Percentiles rank a stretch among this genome's conserved stretches.
phyloP scores from a whole-genome alignment of 139 green algal species.

The Chlamydomonas sp. region DNA sequence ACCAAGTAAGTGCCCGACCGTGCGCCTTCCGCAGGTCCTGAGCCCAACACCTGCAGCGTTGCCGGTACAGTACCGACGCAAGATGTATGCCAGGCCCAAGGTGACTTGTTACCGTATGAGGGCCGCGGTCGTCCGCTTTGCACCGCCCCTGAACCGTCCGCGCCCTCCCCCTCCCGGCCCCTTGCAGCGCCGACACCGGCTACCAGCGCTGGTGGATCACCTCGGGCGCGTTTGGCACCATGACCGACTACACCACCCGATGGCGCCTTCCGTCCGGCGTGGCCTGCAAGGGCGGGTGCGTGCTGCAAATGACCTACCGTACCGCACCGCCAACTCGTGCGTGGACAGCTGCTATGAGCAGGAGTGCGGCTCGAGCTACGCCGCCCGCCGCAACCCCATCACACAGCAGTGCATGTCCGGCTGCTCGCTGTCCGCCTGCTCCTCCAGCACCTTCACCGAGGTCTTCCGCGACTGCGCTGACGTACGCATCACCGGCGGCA shows the following conservation, averaged over 20 bases:
- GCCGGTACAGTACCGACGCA: not conserved
- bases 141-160: not conserved
- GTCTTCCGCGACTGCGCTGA: not conserved
- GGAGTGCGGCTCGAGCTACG: not conserved
- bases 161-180: not conserved
- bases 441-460: not conserved
- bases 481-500: not conserved
- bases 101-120: no score
- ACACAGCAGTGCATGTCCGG: not conserved
- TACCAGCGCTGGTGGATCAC: slow-evolving; percentile 11
- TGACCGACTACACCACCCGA: not conserved
- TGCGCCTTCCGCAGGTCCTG: no score
- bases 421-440: not conserved
- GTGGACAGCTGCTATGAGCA: not conserved
- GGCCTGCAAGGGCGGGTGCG: not conserved
- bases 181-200: not conserved
- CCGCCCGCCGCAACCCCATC: not conserved
- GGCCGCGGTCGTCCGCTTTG: no score
- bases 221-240: not conserved
- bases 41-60: no score
- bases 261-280: not conserved
- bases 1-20: not conserved
- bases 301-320: not conserved
- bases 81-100: not conserved
- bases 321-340: slow-evolving; percentile 20